phyloP scores from a whole-genome alignment of 176 grass and related monocot species.

The Avena sativa region DNA sequence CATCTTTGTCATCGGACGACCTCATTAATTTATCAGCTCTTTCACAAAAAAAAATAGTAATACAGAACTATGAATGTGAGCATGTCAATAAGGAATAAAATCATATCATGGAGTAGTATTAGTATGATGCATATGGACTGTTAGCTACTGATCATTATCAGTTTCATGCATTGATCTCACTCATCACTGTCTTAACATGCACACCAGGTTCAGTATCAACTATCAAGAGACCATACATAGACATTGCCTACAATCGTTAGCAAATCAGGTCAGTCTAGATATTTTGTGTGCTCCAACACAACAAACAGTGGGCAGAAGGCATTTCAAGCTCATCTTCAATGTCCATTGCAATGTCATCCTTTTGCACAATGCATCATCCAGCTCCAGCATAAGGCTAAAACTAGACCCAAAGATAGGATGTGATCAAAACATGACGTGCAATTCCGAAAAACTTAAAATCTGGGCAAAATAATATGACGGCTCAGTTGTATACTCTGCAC shows the following conservation, averaged over 20 bases:
- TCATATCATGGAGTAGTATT: neutral
- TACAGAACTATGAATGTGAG: neutral
- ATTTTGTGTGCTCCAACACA: neutral
- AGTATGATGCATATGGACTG: too few relatives aligned
- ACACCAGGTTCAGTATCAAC: slow-evolving; percentile 62
- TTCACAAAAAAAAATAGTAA: neutral
- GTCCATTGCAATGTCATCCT: slow-evolving; percentile 57
- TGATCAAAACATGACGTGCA: neutral
- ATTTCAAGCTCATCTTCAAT: slow-evolving; percentile 66
- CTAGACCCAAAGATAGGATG: neutral
- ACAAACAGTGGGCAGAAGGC: slow-evolving; percentile 31
- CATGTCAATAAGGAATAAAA: neutral
- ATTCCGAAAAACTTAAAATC: slow-evolving; percentile 50
- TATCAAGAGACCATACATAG: slow-evolving; percentile 50
- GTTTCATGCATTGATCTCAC: slow-evolving; percentile 62
- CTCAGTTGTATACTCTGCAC: too few relatives aligned
- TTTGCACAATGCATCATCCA: slow-evolving; percentile 65
- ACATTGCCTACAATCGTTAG: neutral
- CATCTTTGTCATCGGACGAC: slow-evolving; percentile 53
- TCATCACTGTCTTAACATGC: slow-evolving; percentile 62
- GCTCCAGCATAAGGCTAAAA: neutral
- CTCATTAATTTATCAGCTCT: slow-evolving; percentile 59
- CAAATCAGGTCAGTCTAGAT: slow-evolving; percentile 14
- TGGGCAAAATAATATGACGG: neutral
- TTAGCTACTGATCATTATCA: neutral